Conservation (phyloP, 2,329 filamentous ascomycete genomes). For the Calonectria leucothoes region DNA sequence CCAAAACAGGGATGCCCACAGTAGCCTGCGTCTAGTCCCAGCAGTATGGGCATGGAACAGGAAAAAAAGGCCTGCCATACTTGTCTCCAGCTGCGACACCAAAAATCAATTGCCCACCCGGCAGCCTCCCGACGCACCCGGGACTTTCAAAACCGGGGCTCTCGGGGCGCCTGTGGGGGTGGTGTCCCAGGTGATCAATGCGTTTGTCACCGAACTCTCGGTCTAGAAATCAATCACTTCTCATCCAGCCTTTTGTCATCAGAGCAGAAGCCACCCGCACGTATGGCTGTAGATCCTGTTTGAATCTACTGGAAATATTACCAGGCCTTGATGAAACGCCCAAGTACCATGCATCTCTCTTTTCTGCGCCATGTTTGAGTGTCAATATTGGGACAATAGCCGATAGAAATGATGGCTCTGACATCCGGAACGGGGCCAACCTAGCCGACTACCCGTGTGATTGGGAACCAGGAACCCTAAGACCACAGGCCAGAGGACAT, state of each 20-base stretch:
- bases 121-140: slow-evolving; percentile 17
- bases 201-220: slow-evolving; percentile 15
- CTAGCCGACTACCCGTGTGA: not conserved
- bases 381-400: not conserved
- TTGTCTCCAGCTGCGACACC: not conserved
- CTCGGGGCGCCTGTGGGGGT: slow-evolving; percentile 13
- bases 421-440: not conserved
- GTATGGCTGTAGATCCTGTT: not conserved
- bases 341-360: not conserved
- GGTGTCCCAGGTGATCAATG: not conserved
- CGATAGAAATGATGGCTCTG: not conserved
- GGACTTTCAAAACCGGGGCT: slow-evolving; percentile 6
- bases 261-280: not conserved
- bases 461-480: not conserved
- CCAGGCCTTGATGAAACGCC: not conserved
- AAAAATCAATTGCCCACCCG: not conserved
- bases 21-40: slow-evolving; percentile 7
- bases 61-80: slow-evolving; percentile 8
- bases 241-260: not conserved
- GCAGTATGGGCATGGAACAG: slow-evolving; percentile 2
- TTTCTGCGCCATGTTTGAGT: not conserved
- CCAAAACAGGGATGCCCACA: slow-evolving; percentile 15
- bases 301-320: not conserved
- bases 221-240: not conserved
- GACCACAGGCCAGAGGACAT: not conserved